Conservation (phyloP, 805 yeast genomes). For the Yamadazyma olivae region DNA sequence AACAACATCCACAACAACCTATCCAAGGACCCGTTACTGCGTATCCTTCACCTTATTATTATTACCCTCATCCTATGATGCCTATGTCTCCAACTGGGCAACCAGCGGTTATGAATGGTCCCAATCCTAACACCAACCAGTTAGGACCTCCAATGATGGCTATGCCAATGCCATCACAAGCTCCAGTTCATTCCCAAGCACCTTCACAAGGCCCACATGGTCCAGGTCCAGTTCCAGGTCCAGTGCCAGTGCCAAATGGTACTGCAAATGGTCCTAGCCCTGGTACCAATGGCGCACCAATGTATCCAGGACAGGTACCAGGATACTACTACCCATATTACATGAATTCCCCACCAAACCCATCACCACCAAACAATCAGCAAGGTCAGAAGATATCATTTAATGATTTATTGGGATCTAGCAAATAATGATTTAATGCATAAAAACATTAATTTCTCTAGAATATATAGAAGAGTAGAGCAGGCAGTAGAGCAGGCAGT, state of each 20-base stretch:
- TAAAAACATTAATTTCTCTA: no score
- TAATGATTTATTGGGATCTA: slow-evolving; percentile 35
- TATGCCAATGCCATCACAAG: slow-evolving; percentile 1
- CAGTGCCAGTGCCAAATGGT: no score
- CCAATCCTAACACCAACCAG: neutral
- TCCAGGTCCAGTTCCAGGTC: no score
- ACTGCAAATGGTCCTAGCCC: no score
- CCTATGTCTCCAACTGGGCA: neutral
- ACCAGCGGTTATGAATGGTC: neutral
- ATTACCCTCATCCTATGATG: slow-evolving; percentile 7
- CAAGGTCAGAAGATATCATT: slow-evolving; percentile 39
- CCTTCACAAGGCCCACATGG: no score
- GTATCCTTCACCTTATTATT: slow-evolving; percentile 19
- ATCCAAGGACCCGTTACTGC: slow-evolving; percentile 16
- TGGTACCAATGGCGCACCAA: neutral
- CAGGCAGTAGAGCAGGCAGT: no score
- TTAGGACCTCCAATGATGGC: slow-evolving; percentile 4
- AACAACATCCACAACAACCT: neutral
- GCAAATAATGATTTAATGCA: slow-evolving; percentile 14
- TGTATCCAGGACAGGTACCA: slow-evolving; percentile 8
- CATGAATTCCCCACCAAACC: neutral
- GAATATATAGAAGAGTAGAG: no score
- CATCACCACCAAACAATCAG: slow-evolving; percentile 2
- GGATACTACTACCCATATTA: slow-evolving; percentile 4
- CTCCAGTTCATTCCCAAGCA: neutral